Percentiles rank a stretch among this genome's conserved stretches.
Evolutionary conservation across 2,329 filamentous ascomycete genomes (phyloP).

Genomic region (Teratosphaeria gauchensis): DNA sequence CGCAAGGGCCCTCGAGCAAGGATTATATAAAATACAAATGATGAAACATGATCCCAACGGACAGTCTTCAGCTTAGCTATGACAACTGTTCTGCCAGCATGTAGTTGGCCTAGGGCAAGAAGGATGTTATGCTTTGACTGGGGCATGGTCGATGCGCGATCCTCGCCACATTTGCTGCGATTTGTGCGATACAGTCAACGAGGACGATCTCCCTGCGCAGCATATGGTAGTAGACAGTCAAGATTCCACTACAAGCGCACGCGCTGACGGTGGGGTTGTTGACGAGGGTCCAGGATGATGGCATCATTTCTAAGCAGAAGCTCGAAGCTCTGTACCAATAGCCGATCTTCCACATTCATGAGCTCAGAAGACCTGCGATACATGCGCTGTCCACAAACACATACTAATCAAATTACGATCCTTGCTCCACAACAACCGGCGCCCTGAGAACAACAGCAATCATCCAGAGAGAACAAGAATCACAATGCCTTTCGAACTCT

Average conservation of each 20-base stretch:
- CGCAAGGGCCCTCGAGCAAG: too few species aligned
- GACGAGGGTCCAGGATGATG: background rate
- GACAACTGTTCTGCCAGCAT: too few species aligned
- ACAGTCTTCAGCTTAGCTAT: too few species aligned
- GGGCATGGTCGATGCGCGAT: too few species aligned
- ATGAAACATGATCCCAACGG: too few species aligned
- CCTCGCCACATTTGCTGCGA: too few species aligned
- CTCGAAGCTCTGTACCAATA: background rate
- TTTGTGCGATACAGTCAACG: too few species aligned
- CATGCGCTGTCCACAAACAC: background rate
- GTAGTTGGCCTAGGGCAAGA: too few species aligned
- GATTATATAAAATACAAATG: too few species aligned
- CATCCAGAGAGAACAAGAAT: background rate
- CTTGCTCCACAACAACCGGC: background rate
- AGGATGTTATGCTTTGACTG: too few species aligned
- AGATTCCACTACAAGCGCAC: background rate
- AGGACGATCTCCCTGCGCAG: too few species aligned
- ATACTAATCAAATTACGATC: background rate
- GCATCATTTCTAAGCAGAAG: background rate
- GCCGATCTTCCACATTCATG: background rate
- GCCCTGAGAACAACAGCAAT: background rate
- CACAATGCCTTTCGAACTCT: constrained; percentile 33
- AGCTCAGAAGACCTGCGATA: background rate
- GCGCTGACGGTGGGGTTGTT: background rate
- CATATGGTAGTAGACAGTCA: background rate